These are phyloP conservation scores for Phytophthora europaea DNA, from an alignment of 352 stramenopile genomes.

Conservation along the genomic window DNA sequence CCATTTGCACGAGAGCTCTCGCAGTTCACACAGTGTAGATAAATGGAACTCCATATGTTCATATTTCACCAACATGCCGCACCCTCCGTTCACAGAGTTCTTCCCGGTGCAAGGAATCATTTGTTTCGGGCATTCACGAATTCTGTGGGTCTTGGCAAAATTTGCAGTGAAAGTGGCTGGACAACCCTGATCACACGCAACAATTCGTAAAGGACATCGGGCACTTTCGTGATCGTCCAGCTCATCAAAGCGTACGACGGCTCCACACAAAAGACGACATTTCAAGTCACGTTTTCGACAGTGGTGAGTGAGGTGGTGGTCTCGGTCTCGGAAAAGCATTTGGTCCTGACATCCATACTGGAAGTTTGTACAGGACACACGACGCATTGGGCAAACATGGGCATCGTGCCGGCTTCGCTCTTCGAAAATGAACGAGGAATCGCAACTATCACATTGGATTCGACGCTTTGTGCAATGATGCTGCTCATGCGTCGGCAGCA, in stretches of 20 bases:
- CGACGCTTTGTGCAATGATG: slow-evolving; percentile 64
- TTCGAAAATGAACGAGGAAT: slow-evolving; percentile 46
- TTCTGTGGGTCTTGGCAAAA: slow-evolving; percentile 43
- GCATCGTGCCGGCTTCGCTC: slow-evolving; percentile 44
- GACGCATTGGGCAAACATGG: slow-evolving; percentile 43
- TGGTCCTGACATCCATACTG: slow-evolving; percentile 60
- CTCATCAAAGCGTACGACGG: slow-evolving; percentile 51
- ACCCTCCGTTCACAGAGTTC: slow-evolving; percentile 39
- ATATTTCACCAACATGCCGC: slow-evolving; percentile 47
- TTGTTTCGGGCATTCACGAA: slow-evolving; percentile 64
- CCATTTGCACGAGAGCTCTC: slow-evolving; percentile 68
- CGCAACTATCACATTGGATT: slow-evolving; percentile 67
- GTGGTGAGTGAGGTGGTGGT: slow-evolving; percentile 55
- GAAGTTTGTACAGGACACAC: slow-evolving; percentile 61
- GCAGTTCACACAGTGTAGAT: slow-evolving; percentile 53
- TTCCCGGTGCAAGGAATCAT: slow-evolving; percentile 50
- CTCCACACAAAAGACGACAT: slow-evolving; percentile 65
- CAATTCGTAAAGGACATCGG: slow-evolving; percentile 54
- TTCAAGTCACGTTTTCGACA: slow-evolving; percentile 64
- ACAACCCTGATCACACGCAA: slow-evolving; percentile 58
- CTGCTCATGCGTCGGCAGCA: slow-evolving; percentile 66
- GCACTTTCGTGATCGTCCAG: slow-evolving; percentile 60
- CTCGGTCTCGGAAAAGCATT: slow-evolving; percentile 46
- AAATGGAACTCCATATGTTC: slow-evolving; percentile 78
- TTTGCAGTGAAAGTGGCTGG: slow-evolving; percentile 53